These are phyloP conservation scores for Aspergillaceae sp. DNA, from an alignment of 2,329 filamentous ascomycete species.

Conservation along the genomic window DNA sequence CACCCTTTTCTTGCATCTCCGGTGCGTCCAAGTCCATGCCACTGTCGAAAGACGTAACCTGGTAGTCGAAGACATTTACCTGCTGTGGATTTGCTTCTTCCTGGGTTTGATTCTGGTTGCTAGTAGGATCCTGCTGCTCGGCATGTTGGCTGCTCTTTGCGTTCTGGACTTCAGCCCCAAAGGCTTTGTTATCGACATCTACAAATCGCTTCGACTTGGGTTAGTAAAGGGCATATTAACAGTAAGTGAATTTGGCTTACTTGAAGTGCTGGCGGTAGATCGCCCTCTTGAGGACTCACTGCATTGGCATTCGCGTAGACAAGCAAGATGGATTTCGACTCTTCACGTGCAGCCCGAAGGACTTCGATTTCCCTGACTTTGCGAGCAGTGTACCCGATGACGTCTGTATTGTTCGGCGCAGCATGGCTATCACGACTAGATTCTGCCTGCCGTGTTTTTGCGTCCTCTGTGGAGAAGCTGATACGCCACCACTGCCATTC, in stretches of 20 bases:
- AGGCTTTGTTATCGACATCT: slow-evolving; percentile 40
- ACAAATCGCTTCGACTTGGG: slow-evolving; percentile 35
- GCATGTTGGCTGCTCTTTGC: slow-evolving; percentile 7
- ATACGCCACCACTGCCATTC: slow-evolving; percentile 50
- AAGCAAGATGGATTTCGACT: slow-evolving; percentile 46
- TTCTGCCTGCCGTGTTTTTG: slow-evolving; percentile 27
- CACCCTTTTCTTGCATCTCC: slow-evolving; percentile 35
- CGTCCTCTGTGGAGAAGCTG: slow-evolving; percentile 40
- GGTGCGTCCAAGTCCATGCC: slow-evolving; percentile 15
- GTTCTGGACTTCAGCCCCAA: slow-evolving; percentile 27
- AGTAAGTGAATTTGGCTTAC: slow-evolving; percentile 16
- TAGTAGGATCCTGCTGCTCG: not conserved
- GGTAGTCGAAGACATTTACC: slow-evolving; percentile 33
- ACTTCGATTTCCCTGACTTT: slow-evolving; percentile 47
- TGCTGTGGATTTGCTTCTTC: slow-evolving; percentile 2
- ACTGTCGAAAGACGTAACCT: slow-evolving; percentile 30
- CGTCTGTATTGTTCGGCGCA: slow-evolving; percentile 22
- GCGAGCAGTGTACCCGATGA: slow-evolving; percentile 31
- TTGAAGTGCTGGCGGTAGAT: slow-evolving; percentile 28
- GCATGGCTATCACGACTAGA: slow-evolving; percentile 9
- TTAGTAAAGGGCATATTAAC: slow-evolving; percentile 7
- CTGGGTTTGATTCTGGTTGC: not conserved
- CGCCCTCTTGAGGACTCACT: slow-evolving; percentile 24
- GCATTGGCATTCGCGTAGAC: slow-evolving; percentile 51
- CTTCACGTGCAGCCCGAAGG: slow-evolving; percentile 44